phyloP scores from a whole-genome alignment of 2,329 filamentous ascomycete genomes.

The Trichoderma koningiopsis region DNA sequence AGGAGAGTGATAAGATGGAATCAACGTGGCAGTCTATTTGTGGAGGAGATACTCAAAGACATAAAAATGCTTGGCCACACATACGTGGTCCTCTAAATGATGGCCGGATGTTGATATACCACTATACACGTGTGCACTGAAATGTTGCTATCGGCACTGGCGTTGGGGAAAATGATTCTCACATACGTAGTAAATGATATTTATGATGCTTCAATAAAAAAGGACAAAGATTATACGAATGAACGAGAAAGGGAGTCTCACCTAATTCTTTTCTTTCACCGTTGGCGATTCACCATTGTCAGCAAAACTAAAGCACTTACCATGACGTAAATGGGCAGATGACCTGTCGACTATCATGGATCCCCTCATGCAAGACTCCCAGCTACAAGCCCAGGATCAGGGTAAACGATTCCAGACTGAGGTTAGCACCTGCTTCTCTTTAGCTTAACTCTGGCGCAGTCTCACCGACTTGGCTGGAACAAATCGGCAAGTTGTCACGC shows the following conservation, averaged over 20 bases:
- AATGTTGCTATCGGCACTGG: not conserved
- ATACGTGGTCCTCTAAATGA: not conserved
- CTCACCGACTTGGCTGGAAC: slow-evolving; percentile 3
- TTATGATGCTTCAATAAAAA: not conserved
- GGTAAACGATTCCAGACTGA: not conserved
- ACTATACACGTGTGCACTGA: not conserved
- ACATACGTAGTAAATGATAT: slow-evolving; percentile 5
- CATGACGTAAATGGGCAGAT: slow-evolving; percentile 15
- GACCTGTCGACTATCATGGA: slow-evolving; percentile 12
- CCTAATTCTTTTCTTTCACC: not conserved
- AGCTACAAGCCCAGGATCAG: not conserved
- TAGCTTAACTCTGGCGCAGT: not conserved
- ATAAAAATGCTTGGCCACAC: slow-evolving; percentile 2
- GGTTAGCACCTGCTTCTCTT: not conserved
- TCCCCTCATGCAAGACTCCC: slow-evolving; percentile 8
- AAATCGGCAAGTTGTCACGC: not conserved
- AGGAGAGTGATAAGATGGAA: not conserved
- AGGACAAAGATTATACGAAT: not conserved
- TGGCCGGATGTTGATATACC: not conserved
- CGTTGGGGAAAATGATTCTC: not conserved
- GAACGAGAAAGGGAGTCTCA: not conserved
- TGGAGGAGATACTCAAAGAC: not conserved
- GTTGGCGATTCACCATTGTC: not conserved
- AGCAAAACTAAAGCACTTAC: not conserved
- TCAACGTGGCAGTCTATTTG: slow-evolving; percentile 12